Base-by-base conservation (phyloP, 768 basidiomycete genomes). In the Rhodosporidiobolus sp. region DNA sequence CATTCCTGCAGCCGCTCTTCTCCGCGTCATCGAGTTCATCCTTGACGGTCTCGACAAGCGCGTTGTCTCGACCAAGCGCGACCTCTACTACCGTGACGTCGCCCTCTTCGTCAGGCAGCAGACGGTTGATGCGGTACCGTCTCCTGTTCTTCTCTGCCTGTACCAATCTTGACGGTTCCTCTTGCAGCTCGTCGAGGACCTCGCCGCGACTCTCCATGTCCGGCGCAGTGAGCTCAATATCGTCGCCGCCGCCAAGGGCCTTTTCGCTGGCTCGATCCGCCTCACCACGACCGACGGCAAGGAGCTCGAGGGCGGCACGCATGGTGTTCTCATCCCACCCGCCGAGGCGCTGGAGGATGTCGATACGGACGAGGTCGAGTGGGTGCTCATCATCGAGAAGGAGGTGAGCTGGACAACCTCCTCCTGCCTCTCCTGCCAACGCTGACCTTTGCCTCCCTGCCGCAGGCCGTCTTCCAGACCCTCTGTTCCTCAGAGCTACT, bases 301-400 rank as follows among this genome's bases (percentile, higher is more conserved):
- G 7, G 43, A 34, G 28, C 46, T 59, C n/a, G 56, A 55, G 38
- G 60, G 54, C 0, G 22, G 35, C 2, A 2, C 2, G 22, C 65
- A 94, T 92, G 88, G 87, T 5, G 84, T 86, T 0, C 83, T 95
- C 32, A 91, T 95, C 66, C 94, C 93, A 5, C 84, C 86, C 1
- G 85, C 86, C 49, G 91, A 92, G 77, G 86, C 88, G 58, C 88
- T 97, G 56, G 80, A 83, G 24, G 83, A 84, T 0, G 86, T 94
- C 66, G 83, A 84, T n/a, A 76, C 89, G 7, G 79, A 84, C 17
- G 79, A 84, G 52, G 77, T 92, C 20, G 74, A 84, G 1, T 97
- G 92, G 91, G 85, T 97, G 11, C 83, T 98, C 24, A 83, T 98
- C 8, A 85, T 97, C 26, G 96, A 99, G 82, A 99, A 99, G 83